Evolutionary conservation across 768 basidiomycete species (phyloP).

Genomic region (Auriscalpium microsporum): DNA sequence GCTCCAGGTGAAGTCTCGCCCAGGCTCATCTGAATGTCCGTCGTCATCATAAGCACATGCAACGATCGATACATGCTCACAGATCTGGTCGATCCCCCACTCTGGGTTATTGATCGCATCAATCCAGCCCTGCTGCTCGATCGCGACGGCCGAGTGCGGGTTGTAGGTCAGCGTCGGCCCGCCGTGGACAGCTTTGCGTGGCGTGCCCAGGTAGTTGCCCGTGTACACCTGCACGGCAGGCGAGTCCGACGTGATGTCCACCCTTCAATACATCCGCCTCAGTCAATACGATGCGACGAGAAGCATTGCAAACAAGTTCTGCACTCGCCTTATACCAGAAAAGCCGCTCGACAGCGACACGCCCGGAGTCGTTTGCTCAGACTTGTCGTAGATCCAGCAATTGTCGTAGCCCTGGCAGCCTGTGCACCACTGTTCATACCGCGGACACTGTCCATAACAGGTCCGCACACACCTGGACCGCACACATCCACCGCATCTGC

Average conservation of each 20-base stretch:
- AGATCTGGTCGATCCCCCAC: conserved; percentile 36
- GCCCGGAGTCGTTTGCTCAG: conserved; percentile 20
- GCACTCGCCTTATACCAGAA: conserved; percentile 34
- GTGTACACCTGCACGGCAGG: conserved; percentile 39
- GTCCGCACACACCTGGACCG: conserved; percentile 27
- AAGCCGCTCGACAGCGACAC: conserved; percentile 37
- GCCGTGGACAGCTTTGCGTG: conserved; percentile 36
- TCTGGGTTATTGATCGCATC: conserved; percentile 44
- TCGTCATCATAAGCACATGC: background rate
- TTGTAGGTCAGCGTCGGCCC: conserved; percentile 27
- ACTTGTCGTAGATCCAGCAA: conserved; percentile 35
- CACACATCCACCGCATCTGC: conserved; percentile 29
- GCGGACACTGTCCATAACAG: too few relatives aligned
- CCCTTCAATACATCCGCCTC: conserved; percentile 11
- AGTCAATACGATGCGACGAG: background rate
- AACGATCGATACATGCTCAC: background rate
- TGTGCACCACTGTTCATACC: conserved; percentile 3
- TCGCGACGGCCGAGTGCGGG: conserved; percentile 34
- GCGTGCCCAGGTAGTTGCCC: conserved; percentile 33
- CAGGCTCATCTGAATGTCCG: conserved; percentile 29
- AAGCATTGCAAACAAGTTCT: background rate
- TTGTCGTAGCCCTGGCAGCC: conserved; percentile 42
- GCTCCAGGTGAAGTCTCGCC: conserved; percentile 37
- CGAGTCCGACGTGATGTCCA: conserved; percentile 38
- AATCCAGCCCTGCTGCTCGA: conserved; percentile 37